A percentile compares a stretch with the other conserved stretches of the same genome.
Evolutionary conservation across 73 alveolate genomes (phyloP).

Genomic region (Effrenium voratum): DNA sequence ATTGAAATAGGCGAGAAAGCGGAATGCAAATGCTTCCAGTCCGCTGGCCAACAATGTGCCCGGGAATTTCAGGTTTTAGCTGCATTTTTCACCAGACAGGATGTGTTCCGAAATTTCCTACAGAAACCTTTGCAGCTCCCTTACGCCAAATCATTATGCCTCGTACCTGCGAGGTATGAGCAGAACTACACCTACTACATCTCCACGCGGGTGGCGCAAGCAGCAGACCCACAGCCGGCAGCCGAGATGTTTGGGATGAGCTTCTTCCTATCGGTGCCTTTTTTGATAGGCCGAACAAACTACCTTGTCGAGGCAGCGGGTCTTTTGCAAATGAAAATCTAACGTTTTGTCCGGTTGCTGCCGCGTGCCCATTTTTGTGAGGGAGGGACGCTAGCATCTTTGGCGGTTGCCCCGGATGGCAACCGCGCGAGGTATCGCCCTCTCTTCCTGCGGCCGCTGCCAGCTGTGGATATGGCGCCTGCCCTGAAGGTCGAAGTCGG

Average conservation of each 20-base stretch:
- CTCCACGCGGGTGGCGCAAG: slow-evolving; percentile 93
- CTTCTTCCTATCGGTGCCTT: no score
- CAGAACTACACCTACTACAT: slow-evolving; percentile 87
- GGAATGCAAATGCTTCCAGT: no score
- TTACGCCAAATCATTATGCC: not conserved
- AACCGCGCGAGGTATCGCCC: slow-evolving; percentile 69
- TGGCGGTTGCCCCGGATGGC: not conserved
- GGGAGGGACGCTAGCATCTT: not conserved
- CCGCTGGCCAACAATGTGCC: no score
- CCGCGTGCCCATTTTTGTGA: no score
- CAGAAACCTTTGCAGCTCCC: not conserved
- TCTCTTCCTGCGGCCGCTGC: slow-evolving; percentile 79
- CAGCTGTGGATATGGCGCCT: slow-evolving; percentile 43
- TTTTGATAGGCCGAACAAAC: no score
- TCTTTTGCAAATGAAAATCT: no score
- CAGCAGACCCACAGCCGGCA: slow-evolving; percentile 78
- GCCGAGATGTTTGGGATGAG: no score
- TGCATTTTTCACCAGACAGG: no score
- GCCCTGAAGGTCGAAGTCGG: not conserved
- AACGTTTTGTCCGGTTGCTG: no score
- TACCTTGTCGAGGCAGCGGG: no score
- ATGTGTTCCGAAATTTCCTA: not conserved
- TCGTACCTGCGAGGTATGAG: slow-evolving; percentile 28
- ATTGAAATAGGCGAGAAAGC: no score
- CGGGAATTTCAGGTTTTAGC: no score